phyloP scores from a whole-genome alignment of 306 rosid species.

The Dalbergia cultrata region DNA sequence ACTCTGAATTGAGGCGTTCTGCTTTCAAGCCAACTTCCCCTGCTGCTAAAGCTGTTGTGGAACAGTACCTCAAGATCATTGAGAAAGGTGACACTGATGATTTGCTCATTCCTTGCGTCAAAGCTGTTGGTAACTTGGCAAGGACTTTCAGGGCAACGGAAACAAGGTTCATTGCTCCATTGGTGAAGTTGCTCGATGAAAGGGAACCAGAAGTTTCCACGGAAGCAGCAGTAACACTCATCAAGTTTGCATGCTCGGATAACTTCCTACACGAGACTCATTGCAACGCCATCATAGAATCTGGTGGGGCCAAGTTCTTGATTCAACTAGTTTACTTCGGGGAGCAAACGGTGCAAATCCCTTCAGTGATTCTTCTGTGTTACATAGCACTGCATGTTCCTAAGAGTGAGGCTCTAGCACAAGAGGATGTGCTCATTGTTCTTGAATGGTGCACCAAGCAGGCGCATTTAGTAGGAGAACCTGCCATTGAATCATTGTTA shows the following conservation, averaged over 20 bases:
- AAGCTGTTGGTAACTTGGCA: slow-evolving; percentile 71
- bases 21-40: slow-evolving; percentile 87
- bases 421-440: slow-evolving; percentile 81
- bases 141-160: slow-evolving; percentile 81
- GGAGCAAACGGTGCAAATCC: slow-evolving; percentile 68
- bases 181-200: slow-evolving; percentile 76
- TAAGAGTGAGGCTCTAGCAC: slow-evolving; percentile 73
- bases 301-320: slow-evolving; percentile 75
- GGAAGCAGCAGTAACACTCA: slow-evolving; percentile 68
- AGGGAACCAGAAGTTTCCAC: slow-evolving; percentile 53
- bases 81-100: slow-evolving; percentile 51
- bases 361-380: slow-evolving; percentile 67
- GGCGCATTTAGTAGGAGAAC: slow-evolving; percentile 53
- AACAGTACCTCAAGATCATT: slow-evolving; percentile 60
- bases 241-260: slow-evolving; percentile 70
- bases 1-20: slow-evolving; percentile 67
- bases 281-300: slow-evolving; percentile 77
- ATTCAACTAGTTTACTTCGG: slow-evolving; percentile 78
- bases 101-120: slow-evolving; percentile 64
- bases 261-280: slow-evolving; percentile 77
- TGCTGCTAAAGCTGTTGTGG: slow-evolving; percentile 74
- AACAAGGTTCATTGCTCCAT: slow-evolving; percentile 63
- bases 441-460: slow-evolving; percentile 83
- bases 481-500: slow-evolving; percentile 47
- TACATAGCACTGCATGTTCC: slow-evolving; percentile 74